phyloP scores from a whole-genome alignment of 306 rosid genomes.

The Rosa persica region DNA sequence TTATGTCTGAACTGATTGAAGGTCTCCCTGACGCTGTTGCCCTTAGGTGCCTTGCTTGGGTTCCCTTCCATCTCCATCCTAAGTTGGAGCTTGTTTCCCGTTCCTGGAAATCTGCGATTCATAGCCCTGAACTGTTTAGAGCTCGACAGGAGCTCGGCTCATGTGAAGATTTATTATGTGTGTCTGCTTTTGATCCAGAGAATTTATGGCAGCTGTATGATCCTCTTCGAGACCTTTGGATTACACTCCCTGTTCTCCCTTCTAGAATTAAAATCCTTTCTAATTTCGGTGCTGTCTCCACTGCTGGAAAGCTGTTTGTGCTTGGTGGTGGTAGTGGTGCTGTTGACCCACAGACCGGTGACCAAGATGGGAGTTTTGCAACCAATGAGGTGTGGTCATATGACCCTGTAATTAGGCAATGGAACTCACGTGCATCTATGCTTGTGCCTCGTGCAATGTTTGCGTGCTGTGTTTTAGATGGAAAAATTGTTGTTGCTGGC shows the following conservation, averaged over 20 bases:
- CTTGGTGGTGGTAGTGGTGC: slow-evolving; percentile 97
- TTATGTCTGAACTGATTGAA: slow-evolving; percentile 90
- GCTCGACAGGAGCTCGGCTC: slow-evolving; percentile 82
- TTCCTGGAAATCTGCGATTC: slow-evolving; percentile 86
- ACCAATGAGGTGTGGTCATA: slow-evolving; percentile 98
- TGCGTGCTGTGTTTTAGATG: slow-evolving; percentile 91
- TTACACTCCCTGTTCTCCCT: slow-evolving; percentile 92
- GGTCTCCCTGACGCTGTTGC: slow-evolving; percentile 96
- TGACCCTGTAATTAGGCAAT: slow-evolving; percentile 72
- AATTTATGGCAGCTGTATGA: slow-evolving; percentile 95
- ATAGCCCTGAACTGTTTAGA: slow-evolving; percentile 71
- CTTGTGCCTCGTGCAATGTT: slow-evolving; percentile 94
- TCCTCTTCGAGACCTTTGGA: slow-evolving; percentile 85
- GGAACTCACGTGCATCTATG: slow-evolving; percentile 83
- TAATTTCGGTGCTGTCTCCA: slow-evolving; percentile 81
- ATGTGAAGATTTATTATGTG: slow-evolving; percentile 77
- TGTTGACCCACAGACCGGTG: slow-evolving; percentile 94
- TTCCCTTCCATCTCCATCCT: slow-evolving; percentile 88
- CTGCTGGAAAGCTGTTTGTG: slow-evolving; percentile 87
- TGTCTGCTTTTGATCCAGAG: slow-evolving; percentile 91
- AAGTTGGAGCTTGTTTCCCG: slow-evolving; percentile 80
- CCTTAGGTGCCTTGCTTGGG: slow-evolving; percentile 88
- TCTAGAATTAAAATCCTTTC: slow-evolving; percentile 86
- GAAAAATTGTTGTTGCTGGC: slow-evolving; percentile 90
- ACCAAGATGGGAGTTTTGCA: slow-evolving; percentile 94